Evolutionary conservation across 2,329 filamentous ascomycete genomes (phyloP).

Genomic region (Fusarium nygamai): DNA sequence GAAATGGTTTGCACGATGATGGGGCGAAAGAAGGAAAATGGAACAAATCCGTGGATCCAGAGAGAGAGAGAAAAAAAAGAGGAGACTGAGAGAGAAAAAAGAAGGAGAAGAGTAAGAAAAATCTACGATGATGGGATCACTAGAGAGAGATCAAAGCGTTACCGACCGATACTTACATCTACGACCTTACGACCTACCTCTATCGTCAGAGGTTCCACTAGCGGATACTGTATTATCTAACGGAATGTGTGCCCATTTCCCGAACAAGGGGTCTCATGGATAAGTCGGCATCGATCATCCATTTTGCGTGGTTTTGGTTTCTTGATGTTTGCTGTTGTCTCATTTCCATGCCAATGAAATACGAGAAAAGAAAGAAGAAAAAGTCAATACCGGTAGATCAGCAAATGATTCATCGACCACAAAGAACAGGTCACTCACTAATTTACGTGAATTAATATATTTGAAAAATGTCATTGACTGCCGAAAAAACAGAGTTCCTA

Average conservation of each 20-base stretch:
- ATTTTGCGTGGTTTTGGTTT: conserved; percentile 20
- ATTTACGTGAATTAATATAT: neutral
- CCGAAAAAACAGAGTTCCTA: conserved; percentile 6
- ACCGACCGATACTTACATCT: neutral
- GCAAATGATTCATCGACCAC: neutral
- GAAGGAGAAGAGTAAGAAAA: neutral
- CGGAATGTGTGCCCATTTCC: conserved; percentile 43
- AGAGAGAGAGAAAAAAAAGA: neutral
- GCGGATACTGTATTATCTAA: conserved; percentile 43
- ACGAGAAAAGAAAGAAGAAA: neutral
- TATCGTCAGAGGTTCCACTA: conserved; percentile 29
- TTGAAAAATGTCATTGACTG: neutral
- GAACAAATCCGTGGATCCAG: conserved; percentile 27
- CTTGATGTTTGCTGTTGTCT: neutral
- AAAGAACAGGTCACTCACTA: neutral
- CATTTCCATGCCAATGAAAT: neutral
- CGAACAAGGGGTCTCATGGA: conserved; percentile 35
- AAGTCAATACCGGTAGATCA: too few species aligned
- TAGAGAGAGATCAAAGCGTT: conserved; percentile 26
- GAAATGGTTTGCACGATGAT: conserved; percentile 6
- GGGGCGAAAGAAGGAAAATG: conserved; percentile 22
- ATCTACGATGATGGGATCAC: neutral
- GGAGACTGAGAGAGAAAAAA: neutral
- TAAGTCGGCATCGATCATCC: conserved; percentile 41
- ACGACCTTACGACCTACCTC: neutral